A percentile compares a stretch with the other conserved stretches of the same genome.
Conservation (phyloP, 108 stramenopile genomes). For the Cylindrotheca closterium region DNA sequence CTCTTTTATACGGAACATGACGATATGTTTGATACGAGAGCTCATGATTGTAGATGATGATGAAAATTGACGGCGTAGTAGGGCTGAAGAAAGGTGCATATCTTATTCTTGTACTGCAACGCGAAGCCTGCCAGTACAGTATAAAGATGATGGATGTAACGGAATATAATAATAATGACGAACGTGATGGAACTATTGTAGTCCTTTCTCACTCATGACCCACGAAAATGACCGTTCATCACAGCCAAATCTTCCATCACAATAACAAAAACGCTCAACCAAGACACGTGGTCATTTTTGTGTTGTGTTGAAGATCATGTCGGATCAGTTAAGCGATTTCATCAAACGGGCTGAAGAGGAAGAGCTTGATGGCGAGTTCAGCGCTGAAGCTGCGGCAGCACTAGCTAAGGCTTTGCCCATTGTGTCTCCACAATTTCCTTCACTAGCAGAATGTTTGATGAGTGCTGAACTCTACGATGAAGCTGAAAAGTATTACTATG, state of each 20-base stretch:
- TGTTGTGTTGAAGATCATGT: neutral
- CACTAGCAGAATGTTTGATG: neutral
- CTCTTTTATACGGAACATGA: slow-evolving; percentile 14
- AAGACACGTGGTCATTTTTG: too few relatives aligned
- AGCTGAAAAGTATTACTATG: neutral
- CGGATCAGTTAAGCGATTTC: neutral
- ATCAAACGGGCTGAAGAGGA: neutral
- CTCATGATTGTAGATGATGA: too few relatives aligned
- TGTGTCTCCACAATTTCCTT: neutral
- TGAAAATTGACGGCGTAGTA: too few relatives aligned
- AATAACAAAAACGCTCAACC: too few relatives aligned
- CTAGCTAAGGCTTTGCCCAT: neutral
- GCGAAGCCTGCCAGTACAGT: too few relatives aligned
- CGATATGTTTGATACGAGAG: slow-evolving; percentile 20
- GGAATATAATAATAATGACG: too few relatives aligned
- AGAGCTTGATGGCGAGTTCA: neutral
- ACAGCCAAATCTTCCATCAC: too few relatives aligned
- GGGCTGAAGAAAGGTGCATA: too few relatives aligned
- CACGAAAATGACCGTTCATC: neutral
- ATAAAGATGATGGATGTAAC: too few relatives aligned
- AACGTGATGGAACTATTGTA: too few relatives aligned
- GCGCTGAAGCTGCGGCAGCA: neutral
- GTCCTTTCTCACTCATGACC: neutral
- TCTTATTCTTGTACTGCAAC: too few relatives aligned
- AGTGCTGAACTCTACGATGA: neutral